Evolutionary conservation across 1,284 basidiomycete species (phyloP), one percentile per base, ranked within the genome.

Genomic region (Sporisorium scitamineum): DNA sequence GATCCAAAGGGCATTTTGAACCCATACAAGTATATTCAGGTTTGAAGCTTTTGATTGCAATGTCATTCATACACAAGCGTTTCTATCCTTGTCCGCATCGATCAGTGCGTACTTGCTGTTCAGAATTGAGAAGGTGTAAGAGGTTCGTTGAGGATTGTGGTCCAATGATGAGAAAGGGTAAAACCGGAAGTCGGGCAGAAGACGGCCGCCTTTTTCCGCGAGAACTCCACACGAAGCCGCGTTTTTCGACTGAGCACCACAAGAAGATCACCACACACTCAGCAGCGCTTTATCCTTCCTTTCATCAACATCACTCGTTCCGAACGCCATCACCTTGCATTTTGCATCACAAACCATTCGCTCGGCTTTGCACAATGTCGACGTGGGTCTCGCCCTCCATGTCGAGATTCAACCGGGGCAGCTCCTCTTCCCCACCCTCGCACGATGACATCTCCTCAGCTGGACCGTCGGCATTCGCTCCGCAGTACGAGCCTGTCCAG

Each of bases 1-100:
- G 97, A 99, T 86, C 93, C 94, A 4, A 89, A 91, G 54, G 92
- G 93, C 4, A 93, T 99, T 80, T 91, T 98, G 89, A 97, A 94
- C 80, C 94, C 94, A 0, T 92, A 94, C 86, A 92, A 94, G 65
- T 76, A 76, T 39, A 76, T 76, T 16, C 74, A 76, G 62, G 65
- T 76, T 39, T 76, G 60, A 56, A 22, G 39, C 16, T 22, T 26
- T 18, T 5, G 2, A 13, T 32, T 22, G 16, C 34, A 26, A 56
- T 55, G 16, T 6, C 9, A 20, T 3, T 34, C 34, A 13, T 34
- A 34, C 34, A 34, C 13, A 8, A 7, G 34, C n/a, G n/a, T n/a
- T n/a, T n/a, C n/a, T 34, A 3, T 34, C 34, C 14, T 34, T 34
- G 34, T 34, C 9, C 14, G 34, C 14, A 34, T 34, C 34, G 34